Evolutionary conservation across 2,329 filamentous ascomycete species (phyloP).

Genomic region (Aspergillus sojae): DNA sequence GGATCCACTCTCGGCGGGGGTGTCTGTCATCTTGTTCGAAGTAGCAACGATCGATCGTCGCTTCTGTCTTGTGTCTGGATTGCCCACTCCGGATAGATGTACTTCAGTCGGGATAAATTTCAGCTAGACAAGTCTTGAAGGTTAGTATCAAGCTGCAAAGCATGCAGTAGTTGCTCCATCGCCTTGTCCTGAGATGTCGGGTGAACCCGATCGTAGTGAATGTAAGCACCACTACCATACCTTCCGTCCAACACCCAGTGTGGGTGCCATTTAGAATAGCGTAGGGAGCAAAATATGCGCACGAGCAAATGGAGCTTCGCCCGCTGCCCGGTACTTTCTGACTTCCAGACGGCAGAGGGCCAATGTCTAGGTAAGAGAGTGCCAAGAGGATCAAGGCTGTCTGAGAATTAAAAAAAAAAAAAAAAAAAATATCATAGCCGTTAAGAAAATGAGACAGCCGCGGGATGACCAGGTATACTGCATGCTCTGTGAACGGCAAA

Average conservation of each 20-base stretch:
- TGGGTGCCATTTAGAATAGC: neutral
- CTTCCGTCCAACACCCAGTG: neutral
- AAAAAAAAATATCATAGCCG: conserved; percentile 2
- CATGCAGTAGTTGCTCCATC: neutral
- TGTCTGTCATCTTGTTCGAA: neutral
- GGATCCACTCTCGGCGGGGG: neutral
- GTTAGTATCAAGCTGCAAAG: neutral
- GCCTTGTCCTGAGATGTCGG: neutral
- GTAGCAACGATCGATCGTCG: neutral
- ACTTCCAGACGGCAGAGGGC: conserved; percentile 7
- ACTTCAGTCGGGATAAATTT: neutral
- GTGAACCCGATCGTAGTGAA: neutral
- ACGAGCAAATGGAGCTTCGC: neutral
- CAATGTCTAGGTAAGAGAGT: conserved; percentile 4
- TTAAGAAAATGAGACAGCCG: conserved; percentile 1
- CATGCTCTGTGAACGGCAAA: conserved; percentile 9
- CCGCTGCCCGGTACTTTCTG: neutral
- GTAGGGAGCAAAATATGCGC: neutral
- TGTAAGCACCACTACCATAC: neutral
- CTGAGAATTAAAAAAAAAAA: neutral
- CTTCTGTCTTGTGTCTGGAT: neutral
- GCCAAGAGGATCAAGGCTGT: conserved; percentile 19
- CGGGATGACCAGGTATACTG: neutral
- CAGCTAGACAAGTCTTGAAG: neutral
- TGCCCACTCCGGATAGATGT: neutral